Base-by-base conservation (phyloP, 352 stramenopile genomes). In the Globisporangium rhizosaccharum region DNA sequence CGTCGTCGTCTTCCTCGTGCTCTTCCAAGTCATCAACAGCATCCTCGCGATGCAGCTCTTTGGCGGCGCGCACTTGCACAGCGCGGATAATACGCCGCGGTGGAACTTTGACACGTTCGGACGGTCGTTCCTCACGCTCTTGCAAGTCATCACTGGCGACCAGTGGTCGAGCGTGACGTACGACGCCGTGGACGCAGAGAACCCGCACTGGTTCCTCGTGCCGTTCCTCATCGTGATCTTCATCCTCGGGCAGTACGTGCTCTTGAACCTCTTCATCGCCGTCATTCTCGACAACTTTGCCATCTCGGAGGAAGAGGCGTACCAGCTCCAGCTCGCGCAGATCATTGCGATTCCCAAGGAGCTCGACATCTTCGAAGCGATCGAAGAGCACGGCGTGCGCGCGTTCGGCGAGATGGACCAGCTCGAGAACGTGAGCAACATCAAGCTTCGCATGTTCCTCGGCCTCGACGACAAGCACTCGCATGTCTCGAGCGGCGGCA, bases 231-330 rank as follows among this genome's bases (percentile, higher is more conserved):
- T 88, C 49, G 44, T 88, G 54, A 85, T 81, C 57, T 91, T 91
- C 63, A 87, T 91, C 45, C 41, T 89, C 0, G 82, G 82, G 1
- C 79, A 91, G 60, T 88, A 90, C 63, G 80, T 92, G 53, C 63
- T 92, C 28, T 68, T 92, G 11, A 92, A 92, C 50, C 67, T 92
- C 9, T 92, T 92, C 55, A 90, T 92, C 48, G 82, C 82, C 47
- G 82, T 90, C 49, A 92, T 90, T 57, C 72, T 92, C 42, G 82
- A 92, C 20, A 92, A 92, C 51, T 92, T 92, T 57, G 75, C 79
- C 14, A 87, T 92, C 44, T 82, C 80, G 0, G 82, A 92, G 54
- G 82, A 92, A 53, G 82, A 92, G 58, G 82, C 82, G 2, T 92
- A 92, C 26, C 82, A 92, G 39, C 63, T 90, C n/a, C 82, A 92